Evolutionary conservation across 208 protist genomes (phyloP), one percentile per base, ranked within the genome.

Genomic region (Blechomonas ayalai): DNA sequence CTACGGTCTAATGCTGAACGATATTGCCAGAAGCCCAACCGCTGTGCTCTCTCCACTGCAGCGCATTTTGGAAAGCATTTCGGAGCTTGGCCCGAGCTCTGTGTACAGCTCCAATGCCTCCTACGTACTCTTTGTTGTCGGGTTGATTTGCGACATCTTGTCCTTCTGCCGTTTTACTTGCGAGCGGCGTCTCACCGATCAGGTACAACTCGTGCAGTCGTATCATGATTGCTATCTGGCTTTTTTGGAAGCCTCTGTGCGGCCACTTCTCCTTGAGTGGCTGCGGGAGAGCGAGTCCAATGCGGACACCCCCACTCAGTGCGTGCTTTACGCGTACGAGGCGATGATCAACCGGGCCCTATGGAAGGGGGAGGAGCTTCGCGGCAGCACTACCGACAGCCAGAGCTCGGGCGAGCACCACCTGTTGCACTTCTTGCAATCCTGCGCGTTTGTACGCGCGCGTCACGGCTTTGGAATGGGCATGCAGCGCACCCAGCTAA

Each of bases 381-480:
- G 26, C 42, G 5, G 40, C 44, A 6, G 23, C 33, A 12, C 20
- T 15, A 1, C 16, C 24, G 7, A 12, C 18, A 22, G 34, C 7
- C 27, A 25, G 26, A 8, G 28, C 32, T 19, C 27, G 42, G 35
- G 10, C 18, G 25, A 37, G 4, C 27, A 24, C 19, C 56, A 62
- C 40, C 34, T 80, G 18, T 18, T 59, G 9, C 32, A 24, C 19
- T 57, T 85, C 31, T 44, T 91, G 4, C 59, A 67, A 35, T 71
- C 60, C 6, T 71, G 54, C 33, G 64, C 75, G 15, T 91, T 83
- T 64, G 78, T 91, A 12, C 64, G 82, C 13, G 60, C 73, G 8
- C 73, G 78, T 4, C 82, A 91, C 51, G 76, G 78, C 31, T 91
- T 91, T 51, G 82, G 82, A 18, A 76, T 91, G 73, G 82, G 82